Conservation (phyloP, 495 filamentous ascomycete species). For the Entonaema liquescens region DNA sequence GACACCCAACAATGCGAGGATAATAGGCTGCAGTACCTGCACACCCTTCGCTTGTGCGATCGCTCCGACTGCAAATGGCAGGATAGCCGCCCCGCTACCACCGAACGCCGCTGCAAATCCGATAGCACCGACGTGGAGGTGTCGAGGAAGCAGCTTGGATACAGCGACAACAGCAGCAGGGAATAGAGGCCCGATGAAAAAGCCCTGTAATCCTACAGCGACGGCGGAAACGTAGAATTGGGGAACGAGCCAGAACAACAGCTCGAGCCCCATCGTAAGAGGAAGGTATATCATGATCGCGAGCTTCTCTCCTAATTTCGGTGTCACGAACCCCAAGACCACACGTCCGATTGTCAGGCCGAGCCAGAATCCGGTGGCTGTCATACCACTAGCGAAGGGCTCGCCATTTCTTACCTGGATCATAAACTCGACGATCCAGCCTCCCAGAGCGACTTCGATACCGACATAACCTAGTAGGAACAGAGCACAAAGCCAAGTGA, state of each 20-base stretch:
- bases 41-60: slow-evolving; percentile 85
- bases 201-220: slow-evolving; percentile 76
- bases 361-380: slow-evolving; percentile 85
- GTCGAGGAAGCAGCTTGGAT: slow-evolving; percentile 80
- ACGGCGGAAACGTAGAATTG: slow-evolving; percentile 77
- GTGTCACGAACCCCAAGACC: slow-evolving; percentile 72
- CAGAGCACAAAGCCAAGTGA: slow-evolving; percentile 79
- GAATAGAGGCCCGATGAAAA: slow-evolving; percentile 83
- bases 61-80: slow-evolving; percentile 86
- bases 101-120: slow-evolving; percentile 87
- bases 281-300: slow-evolving; percentile 67
- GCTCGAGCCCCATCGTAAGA: slow-evolving; percentile 71
- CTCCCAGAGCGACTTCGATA: slow-evolving; percentile 83
- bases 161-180: slow-evolving; percentile 80
- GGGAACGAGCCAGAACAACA: slow-evolving; percentile 86
- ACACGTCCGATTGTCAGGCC: slow-evolving; percentile 82
- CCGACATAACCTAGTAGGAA: slow-evolving; percentile 87
- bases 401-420: slow-evolving; percentile 77
- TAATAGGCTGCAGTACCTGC: slow-evolving; percentile 78
- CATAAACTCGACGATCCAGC: slow-evolving; percentile 91
- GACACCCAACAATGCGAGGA: slow-evolving; percentile 70
- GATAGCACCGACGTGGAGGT: slow-evolving; percentile 82
- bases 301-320: slow-evolving; percentile 75
- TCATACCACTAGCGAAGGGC: slow-evolving; percentile 76
- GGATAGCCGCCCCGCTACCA: slow-evolving; percentile 77